phyloP scores from a whole-genome alignment of 495 filamentous ascomycete species.

The Xylaria acuta region DNA sequence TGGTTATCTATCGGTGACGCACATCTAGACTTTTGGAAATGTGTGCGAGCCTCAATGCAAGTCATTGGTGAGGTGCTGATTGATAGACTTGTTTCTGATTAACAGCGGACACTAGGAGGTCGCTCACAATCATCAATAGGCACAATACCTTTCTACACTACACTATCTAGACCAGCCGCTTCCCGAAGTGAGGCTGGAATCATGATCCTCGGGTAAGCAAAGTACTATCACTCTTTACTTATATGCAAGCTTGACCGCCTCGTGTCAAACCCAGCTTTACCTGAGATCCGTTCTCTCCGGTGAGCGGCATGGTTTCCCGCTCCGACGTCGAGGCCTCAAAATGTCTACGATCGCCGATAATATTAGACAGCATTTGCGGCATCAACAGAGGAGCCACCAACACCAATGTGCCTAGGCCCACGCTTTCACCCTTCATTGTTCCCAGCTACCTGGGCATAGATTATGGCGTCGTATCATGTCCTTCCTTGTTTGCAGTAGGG shows the following conservation, averaged over 20 bases:
- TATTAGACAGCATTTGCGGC: not conserved
- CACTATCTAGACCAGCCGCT: not conserved
- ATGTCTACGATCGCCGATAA: not conserved
- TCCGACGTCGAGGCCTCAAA: not conserved
- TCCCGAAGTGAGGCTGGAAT: conserved; percentile 18
- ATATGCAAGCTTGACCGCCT: conserved; percentile 5
- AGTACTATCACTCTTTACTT: not conserved
- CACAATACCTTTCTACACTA: not conserved
- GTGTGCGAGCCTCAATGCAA: not conserved
- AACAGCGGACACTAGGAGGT: not conserved
- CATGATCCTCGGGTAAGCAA: conserved; percentile 13
- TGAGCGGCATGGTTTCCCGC: not conserved
- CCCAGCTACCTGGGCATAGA: conserved; percentile 6
- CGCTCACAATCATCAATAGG: not conserved
- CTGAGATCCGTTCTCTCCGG: not conserved
- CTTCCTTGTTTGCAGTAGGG: not conserved
- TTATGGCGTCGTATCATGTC: not conserved
- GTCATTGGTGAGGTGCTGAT: not conserved
- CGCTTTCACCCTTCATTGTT: not conserved
- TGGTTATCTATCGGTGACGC: not conserved
- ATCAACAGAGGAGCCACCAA: not conserved
- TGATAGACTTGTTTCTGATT: not conserved
- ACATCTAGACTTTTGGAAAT: not conserved
- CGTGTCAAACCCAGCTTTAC: not conserved
- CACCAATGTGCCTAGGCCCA: not conserved